Evolutionary conservation across 495 filamentous ascomycete genomes (phyloP).

Genomic region (Xylaria curta): DNA sequence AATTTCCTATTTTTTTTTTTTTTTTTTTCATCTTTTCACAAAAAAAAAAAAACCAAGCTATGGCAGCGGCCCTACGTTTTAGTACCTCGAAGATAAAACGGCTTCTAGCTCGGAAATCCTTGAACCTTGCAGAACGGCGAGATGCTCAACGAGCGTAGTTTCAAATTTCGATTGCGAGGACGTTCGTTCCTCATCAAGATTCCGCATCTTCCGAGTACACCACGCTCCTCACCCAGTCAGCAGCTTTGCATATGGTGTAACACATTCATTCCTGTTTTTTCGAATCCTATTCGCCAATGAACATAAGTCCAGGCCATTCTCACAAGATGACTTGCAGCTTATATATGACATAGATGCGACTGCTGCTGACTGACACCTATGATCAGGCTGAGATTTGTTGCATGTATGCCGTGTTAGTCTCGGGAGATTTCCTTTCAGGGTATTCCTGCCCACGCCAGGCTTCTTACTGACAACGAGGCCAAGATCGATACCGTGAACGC

Average conservation of each 20-base stretch:
- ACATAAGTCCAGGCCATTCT: conserved; percentile 1
- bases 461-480: neutral
- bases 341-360: neutral
- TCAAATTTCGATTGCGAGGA: neutral
- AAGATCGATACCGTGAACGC: neutral
- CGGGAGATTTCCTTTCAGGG: neutral
- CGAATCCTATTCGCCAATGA: neutral
- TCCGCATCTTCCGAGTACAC: neutral
- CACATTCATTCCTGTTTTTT: neutral
- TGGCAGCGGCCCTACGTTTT: neutral
- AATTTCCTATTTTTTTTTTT: neutral
- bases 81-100: neutral
- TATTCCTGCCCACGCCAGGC: neutral
- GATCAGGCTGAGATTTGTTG: neutral
- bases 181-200: neutral
- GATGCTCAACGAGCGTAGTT: neutral
- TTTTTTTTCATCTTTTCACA: neutral
- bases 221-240: neutral
- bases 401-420: neutral
- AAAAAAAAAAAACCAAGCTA: neutral
- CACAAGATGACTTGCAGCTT: neutral
- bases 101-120: neutral
- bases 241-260: conserved; percentile 12
- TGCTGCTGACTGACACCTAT: neutral
- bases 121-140: neutral